A percentile compares a stretch with the other conserved stretches of the same genome.
These are phyloP conservation scores for Verruconis gallopava DNA, from an alignment of 2,329 filamentous ascomycete genomes.

Conservation along the genomic window DNA sequence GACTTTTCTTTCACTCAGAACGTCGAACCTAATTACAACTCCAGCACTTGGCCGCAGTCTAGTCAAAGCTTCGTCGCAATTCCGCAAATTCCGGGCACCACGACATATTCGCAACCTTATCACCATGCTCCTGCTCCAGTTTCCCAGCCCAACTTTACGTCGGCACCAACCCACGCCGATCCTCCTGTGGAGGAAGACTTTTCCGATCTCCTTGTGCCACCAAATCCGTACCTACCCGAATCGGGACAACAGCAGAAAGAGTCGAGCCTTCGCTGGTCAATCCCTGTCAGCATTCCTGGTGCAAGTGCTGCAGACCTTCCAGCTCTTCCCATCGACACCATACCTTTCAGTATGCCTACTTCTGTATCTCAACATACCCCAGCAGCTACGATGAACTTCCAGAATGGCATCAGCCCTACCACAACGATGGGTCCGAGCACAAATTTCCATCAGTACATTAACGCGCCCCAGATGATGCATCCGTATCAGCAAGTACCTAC, in stretches of 20 bases:
- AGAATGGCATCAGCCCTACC: neutral
- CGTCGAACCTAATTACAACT: neutral
- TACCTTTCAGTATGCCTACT: neutral
- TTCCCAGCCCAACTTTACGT: constrained; percentile 1
- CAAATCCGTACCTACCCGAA: neutral
- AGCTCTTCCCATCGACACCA: neutral
- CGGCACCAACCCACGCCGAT: constrained; percentile 2
- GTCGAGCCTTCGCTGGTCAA: neutral
- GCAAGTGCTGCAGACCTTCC: neutral
- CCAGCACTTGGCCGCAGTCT: constrained; percentile 1
- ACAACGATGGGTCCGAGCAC: neutral
- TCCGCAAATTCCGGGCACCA: constrained; percentile 2
- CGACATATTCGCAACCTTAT: constrained; percentile 1
- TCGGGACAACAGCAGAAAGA: constrained; percentile 1
- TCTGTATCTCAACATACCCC: neutral
- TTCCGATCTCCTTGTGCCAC: constrained; percentile 4
- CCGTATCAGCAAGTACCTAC: neutral
- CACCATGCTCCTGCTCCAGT: neutral
- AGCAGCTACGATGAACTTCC: neutral
- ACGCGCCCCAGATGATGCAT: neutral
- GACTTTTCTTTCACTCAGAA: neutral
- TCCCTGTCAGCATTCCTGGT: neutral
- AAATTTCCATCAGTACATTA: neutral
- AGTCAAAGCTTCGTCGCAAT: constrained; percentile 2
- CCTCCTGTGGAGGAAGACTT: constrained; percentile 1